These are phyloP conservation scores for Tephrocybe sp. DNA, from an alignment of 768 basidiomycete genomes.

Conservation along the genomic window DNA sequence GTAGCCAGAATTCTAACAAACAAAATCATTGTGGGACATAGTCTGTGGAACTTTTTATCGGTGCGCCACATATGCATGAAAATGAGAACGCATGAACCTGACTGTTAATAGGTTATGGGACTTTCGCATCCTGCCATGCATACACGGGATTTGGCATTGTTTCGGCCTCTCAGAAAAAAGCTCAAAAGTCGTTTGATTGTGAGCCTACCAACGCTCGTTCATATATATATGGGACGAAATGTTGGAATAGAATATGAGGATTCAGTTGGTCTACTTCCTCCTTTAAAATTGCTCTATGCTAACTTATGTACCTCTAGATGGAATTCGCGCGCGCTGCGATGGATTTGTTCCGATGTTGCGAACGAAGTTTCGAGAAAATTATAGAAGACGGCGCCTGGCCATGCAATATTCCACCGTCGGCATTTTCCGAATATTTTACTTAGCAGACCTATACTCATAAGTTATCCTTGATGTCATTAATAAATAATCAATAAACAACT, in stretches of 20 bases:
- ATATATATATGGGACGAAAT: conserved; percentile 44
- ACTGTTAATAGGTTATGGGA: conserved; percentile 42
- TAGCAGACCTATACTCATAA: conserved; percentile 11
- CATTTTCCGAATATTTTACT: conserved; percentile 33
- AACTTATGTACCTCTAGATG: conserved; percentile 29
- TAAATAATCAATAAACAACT: no score
- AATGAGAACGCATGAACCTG: background rate
- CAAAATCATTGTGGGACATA: conserved; percentile 58
- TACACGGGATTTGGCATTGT: conserved; percentile 57
- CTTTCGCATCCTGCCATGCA: conserved; percentile 50
- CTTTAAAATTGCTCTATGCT: conserved; percentile 7
- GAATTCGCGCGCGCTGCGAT: conserved; percentile 51
- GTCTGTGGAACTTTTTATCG: conserved; percentile 53
- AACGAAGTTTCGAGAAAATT: conserved; percentile 47
- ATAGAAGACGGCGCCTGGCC: conserved; percentile 51
- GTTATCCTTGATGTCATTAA: no score
- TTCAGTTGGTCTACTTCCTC: conserved; percentile 37
- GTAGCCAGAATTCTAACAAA: conserved; percentile 42
- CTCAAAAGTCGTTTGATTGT: conserved; percentile 36
- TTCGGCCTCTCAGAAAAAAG: conserved; percentile 47
- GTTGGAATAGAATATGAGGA: conserved; percentile 44
- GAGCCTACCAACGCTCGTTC: conserved; percentile 40
- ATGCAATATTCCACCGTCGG: conserved; percentile 41
- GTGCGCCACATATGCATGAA: conserved; percentile 28
- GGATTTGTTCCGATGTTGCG: conserved; percentile 52